Percentiles rank a stretch among this genome's conserved stretches.
These are phyloP conservation scores for Solanum pennellii DNA, from an alignment of 257 asterid species.

Conservation along the genomic window DNA sequence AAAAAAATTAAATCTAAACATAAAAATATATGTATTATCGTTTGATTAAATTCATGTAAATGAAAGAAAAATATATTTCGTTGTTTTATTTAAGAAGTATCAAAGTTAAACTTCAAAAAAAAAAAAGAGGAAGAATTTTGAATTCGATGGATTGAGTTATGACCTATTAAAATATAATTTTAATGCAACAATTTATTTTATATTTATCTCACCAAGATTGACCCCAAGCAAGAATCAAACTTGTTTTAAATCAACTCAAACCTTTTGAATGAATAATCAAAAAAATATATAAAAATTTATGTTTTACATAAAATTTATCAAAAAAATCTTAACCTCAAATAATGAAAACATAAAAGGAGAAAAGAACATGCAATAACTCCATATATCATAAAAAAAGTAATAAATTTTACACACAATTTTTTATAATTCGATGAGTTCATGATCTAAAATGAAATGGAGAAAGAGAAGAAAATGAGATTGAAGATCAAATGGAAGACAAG, in stretches of 20 bases:
- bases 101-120: too few species aligned
- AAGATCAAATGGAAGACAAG: not conserved
- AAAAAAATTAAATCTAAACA: too few species aligned
- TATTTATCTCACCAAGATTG: not conserved
- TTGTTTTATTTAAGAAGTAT: too few species aligned
- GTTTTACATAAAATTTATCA: too few species aligned
- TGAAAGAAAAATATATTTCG: too few species aligned
- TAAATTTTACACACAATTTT: not conserved
- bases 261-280: too few species aligned
- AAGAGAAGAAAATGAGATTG: not conserved
- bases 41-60: too few species aligned
- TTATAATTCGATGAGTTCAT: not conserved
- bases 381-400: too few species aligned
- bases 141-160: not conserved
- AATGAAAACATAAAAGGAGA: not conserved
- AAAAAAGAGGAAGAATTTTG: too few species aligned
- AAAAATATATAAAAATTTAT: too few species aligned
- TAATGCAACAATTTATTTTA: not conserved
- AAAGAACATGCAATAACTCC: too few species aligned
- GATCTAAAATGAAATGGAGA: not conserved
- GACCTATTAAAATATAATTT: not conserved
- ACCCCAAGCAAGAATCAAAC: not conserved
- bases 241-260: not conserved
- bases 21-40: too few species aligned
- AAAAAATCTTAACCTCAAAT: not conserved